phyloP scores from a whole-genome alignment of 2,329 filamentous ascomycete species.

The Colletotrichum scovillei region DNA sequence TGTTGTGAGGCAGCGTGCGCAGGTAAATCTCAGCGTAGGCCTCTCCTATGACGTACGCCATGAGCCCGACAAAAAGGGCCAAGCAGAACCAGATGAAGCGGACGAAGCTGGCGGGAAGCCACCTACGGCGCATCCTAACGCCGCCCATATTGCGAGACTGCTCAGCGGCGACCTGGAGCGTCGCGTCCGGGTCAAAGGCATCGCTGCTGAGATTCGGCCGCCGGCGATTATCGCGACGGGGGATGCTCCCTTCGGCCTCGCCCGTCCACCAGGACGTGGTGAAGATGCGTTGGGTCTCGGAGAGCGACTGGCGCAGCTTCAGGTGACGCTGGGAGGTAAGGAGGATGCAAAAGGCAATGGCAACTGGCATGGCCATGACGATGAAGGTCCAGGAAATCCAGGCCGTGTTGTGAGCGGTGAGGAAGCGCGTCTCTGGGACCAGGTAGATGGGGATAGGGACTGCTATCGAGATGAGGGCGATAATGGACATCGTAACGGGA shows the following conservation, averaged over 20 bases:
- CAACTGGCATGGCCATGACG: constrained; percentile 76
- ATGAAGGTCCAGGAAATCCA: constrained; percentile 79
- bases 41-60: constrained; percentile 76
- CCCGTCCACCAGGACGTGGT: constrained; percentile 75
- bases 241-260: constrained; percentile 59
- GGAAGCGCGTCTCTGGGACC: constrained; percentile 60
- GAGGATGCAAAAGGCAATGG: constrained; percentile 72
- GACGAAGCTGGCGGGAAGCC: constrained; percentile 75
- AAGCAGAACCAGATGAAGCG: constrained; percentile 78
- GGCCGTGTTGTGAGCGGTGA: constrained; percentile 72
- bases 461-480: constrained; percentile 69
- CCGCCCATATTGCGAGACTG: constrained; percentile 35
- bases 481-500: constrained; percentile 70
- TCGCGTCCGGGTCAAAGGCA: constrained; percentile 51
- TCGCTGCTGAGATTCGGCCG: constrained; percentile 50
- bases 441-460: constrained; percentile 71
- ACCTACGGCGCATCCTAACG: constrained; percentile 60
- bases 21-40: constrained; percentile 77
- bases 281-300: constrained; percentile 76
- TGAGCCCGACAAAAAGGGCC: constrained; percentile 69
- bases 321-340: constrained; percentile 73
- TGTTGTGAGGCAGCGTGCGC: constrained; percentile 73
- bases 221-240: constrained; percentile 53
- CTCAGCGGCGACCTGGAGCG: constrained; percentile 35
- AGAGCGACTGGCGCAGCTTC: constrained; percentile 68